phyloP scores from a whole-genome alignment of 2,329 filamentous ascomycete species.

The Colletotrichum caudatum region DNA sequence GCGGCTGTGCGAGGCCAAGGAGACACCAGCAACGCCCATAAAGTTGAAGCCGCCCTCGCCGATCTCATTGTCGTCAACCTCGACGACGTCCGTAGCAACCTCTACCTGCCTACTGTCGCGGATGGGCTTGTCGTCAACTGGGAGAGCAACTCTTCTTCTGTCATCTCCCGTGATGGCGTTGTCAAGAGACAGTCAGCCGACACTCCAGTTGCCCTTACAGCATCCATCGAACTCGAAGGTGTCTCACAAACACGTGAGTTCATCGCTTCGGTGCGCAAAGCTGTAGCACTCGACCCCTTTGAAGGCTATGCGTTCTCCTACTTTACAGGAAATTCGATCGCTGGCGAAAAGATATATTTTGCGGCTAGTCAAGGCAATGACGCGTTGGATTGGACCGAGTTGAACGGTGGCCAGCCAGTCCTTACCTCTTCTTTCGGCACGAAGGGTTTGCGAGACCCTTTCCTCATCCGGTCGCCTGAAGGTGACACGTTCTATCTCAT shows the following conservation, averaged over 20 bases:
- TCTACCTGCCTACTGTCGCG: slow-evolving; percentile 50
- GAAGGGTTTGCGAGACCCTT: slow-evolving; percentile 63
- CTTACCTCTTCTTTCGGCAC: slow-evolving; percentile 61
- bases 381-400: slow-evolving; percentile 62
- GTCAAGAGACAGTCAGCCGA: slow-evolving; percentile 50
- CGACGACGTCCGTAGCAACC: slow-evolving; percentile 54
- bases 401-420: slow-evolving; percentile 61
- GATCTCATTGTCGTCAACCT: slow-evolving; percentile 50
- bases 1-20: slow-evolving; percentile 25
- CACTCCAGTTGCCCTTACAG: slow-evolving; percentile 51
- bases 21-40: slow-evolving; percentile 2
- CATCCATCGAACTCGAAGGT: slow-evolving; percentile 47
- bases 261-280: slow-evolving; percentile 51
- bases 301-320: slow-evolving; percentile 65
- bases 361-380: slow-evolving; percentile 65
- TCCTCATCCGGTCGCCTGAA: slow-evolving; percentile 63
- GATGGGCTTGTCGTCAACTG: slow-evolving; percentile 51
- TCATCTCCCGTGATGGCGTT: slow-evolving; percentile 52
- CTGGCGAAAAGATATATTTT: slow-evolving; percentile 65
- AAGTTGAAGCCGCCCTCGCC: slow-evolving; percentile 42
- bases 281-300: slow-evolving; percentile 49
- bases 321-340: slow-evolving; percentile 58
- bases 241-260: slow-evolving; percentile 48
- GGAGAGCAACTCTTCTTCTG: slow-evolving; percentile 50
- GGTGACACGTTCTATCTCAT: slow-evolving; percentile 65